Evolutionary conservation across 163 green algal genomes (phyloP), one percentile per base, ranked within the genome.

Genomic region (Scenedesmus sp.): DNA sequence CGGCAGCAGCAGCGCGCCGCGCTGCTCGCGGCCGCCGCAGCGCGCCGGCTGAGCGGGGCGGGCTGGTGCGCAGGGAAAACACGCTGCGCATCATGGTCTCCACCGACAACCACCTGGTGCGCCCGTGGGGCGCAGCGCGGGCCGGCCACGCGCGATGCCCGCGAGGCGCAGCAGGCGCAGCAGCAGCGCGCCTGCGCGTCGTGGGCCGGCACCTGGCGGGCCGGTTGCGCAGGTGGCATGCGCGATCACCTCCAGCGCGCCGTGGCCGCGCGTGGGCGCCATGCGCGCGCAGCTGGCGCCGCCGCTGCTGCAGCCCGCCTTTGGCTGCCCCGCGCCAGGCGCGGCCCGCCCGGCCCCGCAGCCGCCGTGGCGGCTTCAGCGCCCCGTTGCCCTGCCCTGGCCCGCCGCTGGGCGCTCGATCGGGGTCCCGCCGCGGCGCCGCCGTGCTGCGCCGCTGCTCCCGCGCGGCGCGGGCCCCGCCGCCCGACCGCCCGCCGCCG

Each of bases 41-140:
- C n/a, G n/a, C n/a, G n/a, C n/a, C n/a, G n/a, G n/a, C n/a, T n/a
- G n/a, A n/a, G n/a, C n/a, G n/a, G n/a, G n/a, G n/a, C n/a, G n/a
- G n/a, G n/a, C n/a, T n/a, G n/a, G n/a, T n/a, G n/a, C 62, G 74
- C 78, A 85, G 75, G 31, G 47, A 64, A 18, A 70, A 82, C 48
- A 53, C 88, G 29, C 58, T 96, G 6, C 75, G 86, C 14, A 94
- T 99, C n/a, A 53, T 99, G 5, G 87, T 99, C 0, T 92, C 93
- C 4, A 99, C 96, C 0, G 96, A 99, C 80, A 99, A 98, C 74
- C 96, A 99, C 73, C 72, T 99, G 87, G 93, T 96, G 84, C 60
- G 90, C 50, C 15, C 17, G 4, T 3, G 50, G 17, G 17, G 36
- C 18, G 18, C 54, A 62, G 13, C 48, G n/a, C 24, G n/a, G n/a